A percentile compares a stretch with the other conserved stretches of the same genome.
Evolutionary conservation across 179 eudicot genomes (phyloP).

Genomic region (Drosera spatulata): DNA sequence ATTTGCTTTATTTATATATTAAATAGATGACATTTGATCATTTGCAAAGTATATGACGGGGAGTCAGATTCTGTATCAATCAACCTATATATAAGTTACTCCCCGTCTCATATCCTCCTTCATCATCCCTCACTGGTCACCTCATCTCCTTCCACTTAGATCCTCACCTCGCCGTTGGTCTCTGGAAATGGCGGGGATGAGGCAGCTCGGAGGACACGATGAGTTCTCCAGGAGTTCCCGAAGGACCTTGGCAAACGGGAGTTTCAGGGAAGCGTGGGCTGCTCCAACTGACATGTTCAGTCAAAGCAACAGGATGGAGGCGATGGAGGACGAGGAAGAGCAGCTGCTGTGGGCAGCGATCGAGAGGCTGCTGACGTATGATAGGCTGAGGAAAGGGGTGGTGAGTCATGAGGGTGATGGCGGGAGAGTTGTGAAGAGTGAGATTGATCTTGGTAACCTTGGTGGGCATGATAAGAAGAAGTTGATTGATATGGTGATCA

Average conservation of each 20-base stretch:
- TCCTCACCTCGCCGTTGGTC: no score
- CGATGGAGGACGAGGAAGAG: constrained; percentile 65
- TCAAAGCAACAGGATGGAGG: constrained; percentile 19
- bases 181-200: no score
- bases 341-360: constrained; percentile 95
- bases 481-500: constrained; percentile 46
- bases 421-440: constrained; percentile 42
- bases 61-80: no score
- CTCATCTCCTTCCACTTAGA: no score
- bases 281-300: constrained; percentile 19
- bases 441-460: constrained; percentile 47
- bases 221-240: no score
- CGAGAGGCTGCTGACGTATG: constrained; percentile 74
- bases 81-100: no score
- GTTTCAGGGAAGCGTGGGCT: constrained; percentile 27
- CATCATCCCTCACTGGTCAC: no score
- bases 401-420: constrained; percentile 45
- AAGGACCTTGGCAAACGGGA: constrained; percentile 11
- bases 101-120: no score
- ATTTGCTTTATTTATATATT: no score
- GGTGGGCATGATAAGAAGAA: constrained; percentile 41
- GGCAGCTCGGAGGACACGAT: no score
- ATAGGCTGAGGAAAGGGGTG: constrained; percentile 62
- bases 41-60: no score
- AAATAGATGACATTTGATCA: no score